Evolutionary conservation across 2,329 filamentous ascomycete genomes (phyloP), one percentile per base, ranked within the genome.

Genomic region (Septoria linicola): DNA sequence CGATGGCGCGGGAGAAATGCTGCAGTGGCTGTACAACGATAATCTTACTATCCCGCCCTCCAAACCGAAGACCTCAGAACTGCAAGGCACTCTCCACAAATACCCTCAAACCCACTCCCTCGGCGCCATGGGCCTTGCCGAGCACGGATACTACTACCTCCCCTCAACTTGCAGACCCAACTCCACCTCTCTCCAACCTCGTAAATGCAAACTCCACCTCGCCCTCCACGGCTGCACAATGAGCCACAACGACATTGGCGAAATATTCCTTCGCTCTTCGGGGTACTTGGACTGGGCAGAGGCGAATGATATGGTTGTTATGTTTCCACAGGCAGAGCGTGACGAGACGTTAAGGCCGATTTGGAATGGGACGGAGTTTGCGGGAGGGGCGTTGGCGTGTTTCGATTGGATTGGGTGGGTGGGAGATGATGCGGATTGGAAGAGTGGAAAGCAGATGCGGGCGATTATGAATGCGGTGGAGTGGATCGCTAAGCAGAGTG

Each of bases 171-270:
- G 52, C 16, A 21, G 8, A 27, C 23, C 23, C 5, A 27, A 27
- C 23, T 27, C 23, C 5, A 27, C 23, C 23, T 27, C 23, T 10
- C 8, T 3, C 1, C 16, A 8, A 8, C 34, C 20, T 8, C 2
- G 8, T 8, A 16, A 17, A 4, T 55, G 47, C 21, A 51, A 41
- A 23, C 39, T 55, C 13, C 52, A 55, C 8, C 20, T 55, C 5
- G 52, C 42, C 7, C 52, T 55, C n/a, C 52, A 55, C 17, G 52
- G 52, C 8, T 55, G 52, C 23, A 51, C 42, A 10, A 51, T 51
- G 52, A 39, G 30, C 6, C 39, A 32, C 23, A 40, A 50, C 16
- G 40, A 47, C 17, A 47, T 55, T 35, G 47, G 47, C 8, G 47
- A 51, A 4, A 35, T 8, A 3, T 55, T 46, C 16, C 23, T 55